phyloP scores from a whole-genome alignment of 257 asterid genomes.

The Salvia rosmarinus region DNA sequence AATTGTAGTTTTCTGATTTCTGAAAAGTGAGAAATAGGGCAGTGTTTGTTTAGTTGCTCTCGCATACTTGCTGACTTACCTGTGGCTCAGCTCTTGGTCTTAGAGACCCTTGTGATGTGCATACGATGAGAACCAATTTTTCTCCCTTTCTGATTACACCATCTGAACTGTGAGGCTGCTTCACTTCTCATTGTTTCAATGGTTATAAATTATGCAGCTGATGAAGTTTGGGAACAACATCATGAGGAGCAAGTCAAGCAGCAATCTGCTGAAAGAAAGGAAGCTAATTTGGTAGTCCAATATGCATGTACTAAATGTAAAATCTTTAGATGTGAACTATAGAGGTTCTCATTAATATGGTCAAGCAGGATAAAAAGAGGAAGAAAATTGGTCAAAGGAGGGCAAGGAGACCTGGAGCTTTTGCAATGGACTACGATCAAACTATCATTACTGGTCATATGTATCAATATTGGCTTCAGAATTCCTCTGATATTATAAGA shows the following conservation, averaged over 20 bases:
- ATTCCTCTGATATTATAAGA: conserved; percentile 61
- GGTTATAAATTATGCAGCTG: conserved; percentile 53
- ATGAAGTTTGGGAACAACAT: conserved; percentile 55
- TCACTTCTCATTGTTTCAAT: conserved; percentile 11
- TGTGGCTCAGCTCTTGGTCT: neutral
- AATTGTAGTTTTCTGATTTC: neutral
- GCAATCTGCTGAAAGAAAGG: conserved; percentile 50
- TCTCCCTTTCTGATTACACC: conserved; percentile 18
- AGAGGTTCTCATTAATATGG: conserved; percentile 28
- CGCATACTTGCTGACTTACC: conserved; percentile 9
- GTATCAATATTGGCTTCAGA: conserved; percentile 84
- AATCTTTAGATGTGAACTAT: conserved; percentile 21
- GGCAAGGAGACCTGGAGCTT: conserved; percentile 47
- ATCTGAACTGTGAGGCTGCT: conserved; percentile 22
- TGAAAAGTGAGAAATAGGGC: conserved; percentile 19
- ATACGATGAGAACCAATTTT: conserved; percentile 3
- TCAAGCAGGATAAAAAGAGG: conserved; percentile 47
- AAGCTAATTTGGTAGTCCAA: conserved; percentile 55
- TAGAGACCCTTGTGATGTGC: conserved; percentile 24
- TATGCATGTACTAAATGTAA: neutral
- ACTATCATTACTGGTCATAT: conserved; percentile 72
- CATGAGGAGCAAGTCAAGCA: conserved; percentile 54
- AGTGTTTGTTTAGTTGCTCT: conserved; percentile 24
- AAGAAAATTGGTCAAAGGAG: conserved; percentile 50
- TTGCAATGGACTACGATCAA: conserved; percentile 65